Evolutionary conservation across 2,329 filamentous ascomycete species (phyloP).

Genomic region (Beauveria bassiana): DNA sequence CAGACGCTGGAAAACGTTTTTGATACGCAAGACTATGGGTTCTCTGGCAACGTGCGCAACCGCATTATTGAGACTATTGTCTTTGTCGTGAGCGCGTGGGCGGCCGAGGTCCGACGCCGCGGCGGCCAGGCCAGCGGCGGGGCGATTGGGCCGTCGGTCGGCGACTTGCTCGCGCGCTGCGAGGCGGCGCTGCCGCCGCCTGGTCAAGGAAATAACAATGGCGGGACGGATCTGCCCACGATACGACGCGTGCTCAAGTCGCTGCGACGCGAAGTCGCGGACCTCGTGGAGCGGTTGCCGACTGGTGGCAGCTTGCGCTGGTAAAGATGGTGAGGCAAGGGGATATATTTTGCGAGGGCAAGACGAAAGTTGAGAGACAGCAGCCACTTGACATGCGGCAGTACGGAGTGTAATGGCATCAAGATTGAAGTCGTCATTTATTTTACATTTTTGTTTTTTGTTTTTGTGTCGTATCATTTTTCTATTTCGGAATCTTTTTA

Average conservation of each 20-base stretch:
- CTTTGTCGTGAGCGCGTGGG: constrained; percentile 41
- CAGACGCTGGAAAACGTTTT: constrained; percentile 50
- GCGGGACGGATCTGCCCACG: constrained; percentile 37
- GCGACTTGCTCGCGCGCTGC: constrained; percentile 43
- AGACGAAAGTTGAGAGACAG: background rate
- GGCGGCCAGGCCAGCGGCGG: constrained; percentile 33
- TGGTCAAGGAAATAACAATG: constrained; percentile 34
- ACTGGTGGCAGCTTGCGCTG: constrained; percentile 35
- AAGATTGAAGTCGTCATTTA: background rate
- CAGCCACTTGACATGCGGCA: background rate
- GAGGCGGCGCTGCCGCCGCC: constrained; percentile 36
- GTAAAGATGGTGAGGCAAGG: background rate
- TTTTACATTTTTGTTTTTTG: background rate
- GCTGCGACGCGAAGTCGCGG: constrained; percentile 36
- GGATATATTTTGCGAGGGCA: too few species aligned
- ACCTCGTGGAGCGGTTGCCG: constrained; percentile 34
- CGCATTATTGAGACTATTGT: constrained; percentile 49
- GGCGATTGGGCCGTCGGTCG: constrained; percentile 35
- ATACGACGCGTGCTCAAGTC: constrained; percentile 35
- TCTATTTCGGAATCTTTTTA: background rate
- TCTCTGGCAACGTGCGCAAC: constrained; percentile 42
- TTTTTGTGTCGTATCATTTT: background rate
- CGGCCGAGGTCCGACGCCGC: constrained; percentile 39
- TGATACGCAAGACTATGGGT: constrained; percentile 51
- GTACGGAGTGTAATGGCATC: background rate